Base-by-base conservation (phyloP, 2,329 filamentous ascomycete species). In the Hansfordia pulvinata region DNA sequence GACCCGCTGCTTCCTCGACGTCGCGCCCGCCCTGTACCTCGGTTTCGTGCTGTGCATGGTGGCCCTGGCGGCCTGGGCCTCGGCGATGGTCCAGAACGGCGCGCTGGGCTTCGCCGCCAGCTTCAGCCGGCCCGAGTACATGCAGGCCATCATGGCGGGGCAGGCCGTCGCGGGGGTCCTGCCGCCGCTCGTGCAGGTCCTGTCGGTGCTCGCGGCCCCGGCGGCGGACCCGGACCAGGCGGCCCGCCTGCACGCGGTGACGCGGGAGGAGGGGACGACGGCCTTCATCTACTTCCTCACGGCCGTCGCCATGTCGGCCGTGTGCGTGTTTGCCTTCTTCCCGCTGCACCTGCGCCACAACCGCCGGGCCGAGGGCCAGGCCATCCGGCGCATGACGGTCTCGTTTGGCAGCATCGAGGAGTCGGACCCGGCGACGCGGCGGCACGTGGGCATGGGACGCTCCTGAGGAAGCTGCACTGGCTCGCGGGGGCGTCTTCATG, bases 141-240 rank as follows among this genome's bases (percentile, higher is more conserved):
- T 84, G 29, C 88, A 96, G 53, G 88, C 79, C 14, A 85, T 96
- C 51, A 96, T 98, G 86, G 76, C 78, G 3, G 90, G 90, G 2
- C 90, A 98, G 52, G 88, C 77, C 17, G 64, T 98, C 4, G 86
- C 90, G 1, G 90, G 90, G 17, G 86, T 98, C 8, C 59, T 96
- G 4, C 90, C 90, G 0, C 77, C 82, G 25, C 63, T 44, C 25
- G 82, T 84, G 2, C 86, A 96, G 52, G 88, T 96, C 38, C 50
- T 81, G 23, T 80, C 82, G 2, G 85, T 93, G 9, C 61, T 94
- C 8, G 67, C 72, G 18, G 62, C 83, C 2, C 33, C 33, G 22
- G 44, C 46, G 11, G 35, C 42, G 3, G 24, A 39, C n/a, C 58
- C 70, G 1, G 44, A 56, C 25, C 50, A 60, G 30, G 44, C 56